Evolutionary conservation across 148 eudicot species (phyloP), one percentile per base, ranked within the genome.

Genomic region (Rhododendron simsii): DNA sequence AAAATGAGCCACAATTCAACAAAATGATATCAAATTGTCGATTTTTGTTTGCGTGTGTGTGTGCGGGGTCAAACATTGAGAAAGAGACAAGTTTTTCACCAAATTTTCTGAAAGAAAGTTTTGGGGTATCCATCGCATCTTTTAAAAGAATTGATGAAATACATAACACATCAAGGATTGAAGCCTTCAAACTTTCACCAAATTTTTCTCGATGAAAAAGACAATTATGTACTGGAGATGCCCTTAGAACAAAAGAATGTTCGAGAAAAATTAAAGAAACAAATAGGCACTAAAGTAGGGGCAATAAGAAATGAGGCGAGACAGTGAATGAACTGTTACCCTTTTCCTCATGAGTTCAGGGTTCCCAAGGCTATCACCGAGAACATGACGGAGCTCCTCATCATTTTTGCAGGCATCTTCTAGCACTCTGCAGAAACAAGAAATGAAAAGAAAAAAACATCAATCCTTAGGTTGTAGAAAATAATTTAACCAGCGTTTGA

Each of bases 341-440:
- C 87, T 92, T 88, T 95, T 88, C 86, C 94, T 93, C 99, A 97
- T 97, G 37, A 90, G 93, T 85, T 94, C 96, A 78, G 99, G 99
- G 85, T 97, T 88, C 50, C 99, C 99, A 89, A 97, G 91, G 89
- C 98, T 95, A 89, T 97, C 98, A 47, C 98, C 99, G 83, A 97
- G 96, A 87, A 97, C 94, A 73, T 92, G 91, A 87, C 98, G 93
- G 39, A 97, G 92, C 88, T 97, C 99, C 45, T 90, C 35, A 92
- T 97, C 98, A 88, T 94, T 88, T 89, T 88, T 95, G 87, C 98
- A 94, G 13, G 98, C 99, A 92, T 95, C 93, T 89, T 97, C 99
- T 81, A 97, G 87, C 80, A 97, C 99, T 91, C 99, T 97, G 88
- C 75, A 86, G 13, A n/a, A 63, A 81, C 82, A 88, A 73, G 6